phyloP scores from a whole-genome alignment of 2,329 filamentous ascomycete genomes.

The Cucurbitaria berberidis region DNA sequence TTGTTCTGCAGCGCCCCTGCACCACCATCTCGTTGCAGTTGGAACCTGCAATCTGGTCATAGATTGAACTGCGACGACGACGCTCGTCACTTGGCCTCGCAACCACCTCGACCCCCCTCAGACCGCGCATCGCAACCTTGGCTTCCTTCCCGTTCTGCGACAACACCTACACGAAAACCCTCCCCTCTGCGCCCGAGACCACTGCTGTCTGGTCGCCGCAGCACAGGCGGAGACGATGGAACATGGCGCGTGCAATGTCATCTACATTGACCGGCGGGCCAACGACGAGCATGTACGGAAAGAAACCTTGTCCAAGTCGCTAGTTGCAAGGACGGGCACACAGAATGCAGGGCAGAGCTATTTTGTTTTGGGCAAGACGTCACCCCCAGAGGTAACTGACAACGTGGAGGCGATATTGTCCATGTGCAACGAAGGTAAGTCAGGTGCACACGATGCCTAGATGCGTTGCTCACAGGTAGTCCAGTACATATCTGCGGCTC shows the following conservation, averaged over 20 bases:
- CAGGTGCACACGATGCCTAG: neutral
- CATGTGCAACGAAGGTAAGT: slow-evolving; percentile 51
- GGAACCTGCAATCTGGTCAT: slow-evolving; percentile 22
- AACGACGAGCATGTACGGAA: slow-evolving; percentile 49
- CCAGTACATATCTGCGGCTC: slow-evolving; percentile 50
- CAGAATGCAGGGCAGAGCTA: slow-evolving; percentile 45
- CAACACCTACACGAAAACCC: slow-evolving; percentile 19
- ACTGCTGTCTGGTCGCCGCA: slow-evolving; percentile 40
- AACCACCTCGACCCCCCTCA: slow-evolving; percentile 9
- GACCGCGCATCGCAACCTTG: slow-evolving; percentile 12
- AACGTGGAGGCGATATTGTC: slow-evolving; percentile 51
- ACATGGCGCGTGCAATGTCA: slow-evolving; percentile 53
- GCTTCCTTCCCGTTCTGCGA: slow-evolving; percentile 26
- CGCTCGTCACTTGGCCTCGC: slow-evolving; percentile 6
- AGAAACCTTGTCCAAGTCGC: slow-evolving; percentile 44
- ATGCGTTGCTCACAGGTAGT: slow-evolving; percentile 12
- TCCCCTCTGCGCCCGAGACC: slow-evolving; percentile 42
- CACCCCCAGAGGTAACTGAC: slow-evolving; percentile 43
- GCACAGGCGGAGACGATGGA: slow-evolving; percentile 48
- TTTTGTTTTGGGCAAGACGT: slow-evolving; percentile 41
- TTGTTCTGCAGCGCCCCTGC: slow-evolving; percentile 14
- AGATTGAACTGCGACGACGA: slow-evolving; percentile 12
- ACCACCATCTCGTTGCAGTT: slow-evolving; percentile 9
- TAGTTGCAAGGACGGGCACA: slow-evolving; percentile 41
- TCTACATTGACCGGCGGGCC: slow-evolving; percentile 53